Evolutionary conservation across 1,139 yeast species (phyloP), one percentile per base, ranked within the genome.

Genomic region (Candida labiduridarum): DNA sequence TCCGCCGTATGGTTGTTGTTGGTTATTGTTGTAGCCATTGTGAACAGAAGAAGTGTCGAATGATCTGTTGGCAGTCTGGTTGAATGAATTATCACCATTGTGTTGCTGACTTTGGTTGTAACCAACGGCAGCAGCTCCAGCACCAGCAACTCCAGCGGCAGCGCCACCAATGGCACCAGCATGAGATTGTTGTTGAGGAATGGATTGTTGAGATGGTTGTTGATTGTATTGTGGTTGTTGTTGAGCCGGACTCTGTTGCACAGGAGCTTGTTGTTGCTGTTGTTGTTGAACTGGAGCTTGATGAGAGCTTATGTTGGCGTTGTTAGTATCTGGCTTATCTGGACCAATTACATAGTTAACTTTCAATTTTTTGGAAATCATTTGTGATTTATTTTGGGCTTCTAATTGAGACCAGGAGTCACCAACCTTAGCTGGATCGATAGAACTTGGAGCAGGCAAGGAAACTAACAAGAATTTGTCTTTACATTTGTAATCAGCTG

Each of bases 381-480:
- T 78, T 58, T 79, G 77, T 14, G 77, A 72, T 63, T 85, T 85
- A 64, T 80, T 79, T 63, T 78, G 78, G 47, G 81, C 69, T 63
- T 88, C 96, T 63, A 89, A 78, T 49, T 79, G 74, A 35, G 85
- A 63, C 97, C 97, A 91, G 61, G 79, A 72, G 48, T 84, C 86
- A 52, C 89, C 79, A 49, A 89, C 89, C 62, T 71, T 71, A 47
- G 77, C 62, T 38, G 81, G 71, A 48, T 84, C 85, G 49, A 79
- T 78, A 51, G 82, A 66, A 46, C 74, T 80, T 29, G 87, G 84
- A 53, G 92, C 83, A 47, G 96, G 95, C 58, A 91, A 78, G 30
- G 95, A 84, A 59, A 92, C 94, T 55, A 94, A 86, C 65, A 94
- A 82, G 67, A 94, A 94, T 73, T 94, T 94, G 72, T 94, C 98